Base-by-base conservation (phyloP, 805 yeast species). In the Candida ponderosae region DNA sequence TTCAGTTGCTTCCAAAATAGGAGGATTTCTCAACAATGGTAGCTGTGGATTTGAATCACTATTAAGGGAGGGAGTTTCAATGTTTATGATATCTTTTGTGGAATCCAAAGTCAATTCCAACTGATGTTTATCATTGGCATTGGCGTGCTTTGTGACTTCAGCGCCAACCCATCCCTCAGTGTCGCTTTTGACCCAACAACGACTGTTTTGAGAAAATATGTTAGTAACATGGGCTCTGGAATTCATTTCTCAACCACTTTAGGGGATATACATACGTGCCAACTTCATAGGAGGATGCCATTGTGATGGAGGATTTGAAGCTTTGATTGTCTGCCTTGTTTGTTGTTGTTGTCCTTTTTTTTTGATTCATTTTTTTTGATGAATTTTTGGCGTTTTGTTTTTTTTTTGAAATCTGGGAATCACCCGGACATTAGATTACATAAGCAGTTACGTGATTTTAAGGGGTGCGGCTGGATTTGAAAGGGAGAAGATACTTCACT, bases 21-120 rank as follows among this genome's bases (percentile, higher is more conserved):
- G 93, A 36, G 96, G 97, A 57, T 90, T 90, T 57, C 96, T 74
- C 56, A 89, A 71, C 24, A 87, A 76, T 4, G 96, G 95, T 38
- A 86, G 66, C 37, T 72, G 72, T 5, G 66, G 43, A 26, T 55
- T 51, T 21, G 47, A 36, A 37, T 53, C 56, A 28, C 28, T 14
- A 6, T 11, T 24, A 8, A 63, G 31, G 2, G 56, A 43, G 18
- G 51, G 68, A 3, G 81, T 64, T 29, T 70, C 77, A 15, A 80
- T 59, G 10, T 68, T 64, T n/a, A 51, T 35, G 31, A 72, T 62
- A 2, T 65, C 62, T 31, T 59, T 61, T 5, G 74, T 75, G 36
- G 65, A 56, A 43, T 81, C 89, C 11, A 73, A 51, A 11, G 64
- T 66, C 37, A 82, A 61, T 45, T 69, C 74, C 42, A 82, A 52